Evolutionary conservation across 352 stramenopile species (phyloP), one percentile per base, ranked within the genome.

Genomic region (Phytophthora megakarya): DNA sequence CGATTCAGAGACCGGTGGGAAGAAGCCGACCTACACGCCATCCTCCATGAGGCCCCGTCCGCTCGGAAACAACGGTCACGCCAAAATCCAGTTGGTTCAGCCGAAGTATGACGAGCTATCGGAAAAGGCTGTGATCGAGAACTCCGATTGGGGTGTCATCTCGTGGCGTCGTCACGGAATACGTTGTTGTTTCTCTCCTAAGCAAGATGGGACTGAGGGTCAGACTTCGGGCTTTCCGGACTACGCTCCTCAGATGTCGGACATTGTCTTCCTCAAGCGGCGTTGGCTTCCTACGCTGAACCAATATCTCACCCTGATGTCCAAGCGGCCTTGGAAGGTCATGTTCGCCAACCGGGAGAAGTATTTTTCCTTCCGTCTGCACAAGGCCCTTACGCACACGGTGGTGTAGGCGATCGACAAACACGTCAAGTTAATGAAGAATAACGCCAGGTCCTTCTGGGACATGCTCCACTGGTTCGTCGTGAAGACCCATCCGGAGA

Each of bases 401-500:
- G n/a, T 16, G 1, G 12, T 42, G 2, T 2, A 0, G 5, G 5
- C 30, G 5, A n/a, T 60, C 5, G 19, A 30, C 5, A 12, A 43
- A 5, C 38, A 60, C 18, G 8, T 50, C 11, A 4, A 5, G 4
- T 45, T 38, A 5, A 16, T 55, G 0, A 2, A 32, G 11, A 28
- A 21, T 6, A 15, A 63, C 6, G 25, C 18, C 6, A n/a, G 39
- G 1, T 32, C 23, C 8, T 63, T 56, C 16, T 63, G 25, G 32
- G 44, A 63, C 5, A 18, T 49, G 1, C 25, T 43, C 8, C 44
- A 56, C 33, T 56, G 55, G 44, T 12, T 63, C 1, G 26, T 15
- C 3, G 26, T 62, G 16, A 44, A 43, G n/a, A 38, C 8, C 39
- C 50, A 43, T 6, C n/a, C 25, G 3, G 28, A 16, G 13, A n/a